These are phyloP conservation scores for Camellia granthamiana DNA, from an alignment of 148 eudicot genomes.

Conservation along the genomic window DNA sequence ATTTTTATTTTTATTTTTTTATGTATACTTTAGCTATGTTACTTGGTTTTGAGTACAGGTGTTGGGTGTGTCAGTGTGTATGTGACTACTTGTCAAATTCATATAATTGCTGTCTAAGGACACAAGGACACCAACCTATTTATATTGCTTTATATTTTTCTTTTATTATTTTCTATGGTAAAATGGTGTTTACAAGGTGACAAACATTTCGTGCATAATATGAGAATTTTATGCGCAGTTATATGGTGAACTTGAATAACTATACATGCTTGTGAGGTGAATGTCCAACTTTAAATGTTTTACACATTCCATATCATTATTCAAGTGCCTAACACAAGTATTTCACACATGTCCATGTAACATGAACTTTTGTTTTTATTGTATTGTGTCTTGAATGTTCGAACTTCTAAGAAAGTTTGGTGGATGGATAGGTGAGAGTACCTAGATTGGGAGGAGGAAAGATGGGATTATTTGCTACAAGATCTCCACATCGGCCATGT, in stretches of 20 bases:
- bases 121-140: not conserved
- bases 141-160: not conserved
- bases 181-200: not conserved
- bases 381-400: not conserved
- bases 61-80: not conserved
- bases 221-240: not conserved
- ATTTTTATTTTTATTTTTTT: not conserved
- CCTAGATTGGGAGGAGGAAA: slow-evolving; percentile 84
- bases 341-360: not conserved
- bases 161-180: not conserved
- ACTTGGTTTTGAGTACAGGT: not conserved
- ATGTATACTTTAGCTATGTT: not conserved
- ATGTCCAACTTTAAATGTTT: not conserved
- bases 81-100: not conserved
- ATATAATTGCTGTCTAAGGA: not conserved
- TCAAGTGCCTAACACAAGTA: not conserved
- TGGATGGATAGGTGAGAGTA: slow-evolving; percentile 73
- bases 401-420: slow-evolving; percentile 12
- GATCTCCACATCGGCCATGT: slow-evolving; percentile 97
- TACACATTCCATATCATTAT: not conserved
- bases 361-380: not conserved
- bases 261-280: not conserved
- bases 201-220: not conserved
- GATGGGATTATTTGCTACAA: slow-evolving; percentile 88
- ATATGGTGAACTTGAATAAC: not conserved